Evolutionary conservation across 306 rosid genomes (phyloP).

Genomic region (Quercus berberidifolia): DNA sequence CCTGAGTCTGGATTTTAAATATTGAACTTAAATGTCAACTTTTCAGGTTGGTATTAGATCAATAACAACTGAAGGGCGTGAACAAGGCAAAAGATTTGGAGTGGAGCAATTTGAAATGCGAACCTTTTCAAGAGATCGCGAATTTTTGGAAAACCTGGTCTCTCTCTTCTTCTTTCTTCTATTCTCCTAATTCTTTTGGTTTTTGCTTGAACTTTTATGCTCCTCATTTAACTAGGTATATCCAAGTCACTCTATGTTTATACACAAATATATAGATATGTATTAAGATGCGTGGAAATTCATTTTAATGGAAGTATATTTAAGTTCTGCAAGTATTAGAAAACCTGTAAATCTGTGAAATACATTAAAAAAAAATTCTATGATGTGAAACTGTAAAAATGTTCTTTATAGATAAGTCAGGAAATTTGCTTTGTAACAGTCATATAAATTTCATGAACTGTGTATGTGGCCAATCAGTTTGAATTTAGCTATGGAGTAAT

Average conservation of each 20-base stretch:
- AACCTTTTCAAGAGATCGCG: conserved; percentile 73
- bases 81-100: conserved; percentile 81
- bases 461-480: background rate
- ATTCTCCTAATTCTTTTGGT: background rate
- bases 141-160: conserved; percentile 78
- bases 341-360: background rate
- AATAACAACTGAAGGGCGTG: conserved; percentile 80
- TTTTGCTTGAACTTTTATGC: background rate
- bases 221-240: background rate
- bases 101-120: conserved; percentile 96
- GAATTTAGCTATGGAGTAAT: background rate
- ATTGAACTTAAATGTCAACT: conserved; percentile 13
- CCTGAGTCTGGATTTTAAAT: background rate
- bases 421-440: background rate
- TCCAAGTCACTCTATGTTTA: background rate
- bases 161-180: background rate
- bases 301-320: too few relatives aligned
- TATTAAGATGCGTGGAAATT: too few relatives aligned
- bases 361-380: background rate
- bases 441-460: background rate
- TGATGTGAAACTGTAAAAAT: background rate
- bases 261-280: background rate
- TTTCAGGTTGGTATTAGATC: conserved; percentile 91
- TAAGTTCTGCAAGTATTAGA: too few relatives aligned
- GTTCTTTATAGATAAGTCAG: background rate